Base-by-base conservation (phyloP, 352 stramenopile genomes). In the Albugo laibachii region DNA sequence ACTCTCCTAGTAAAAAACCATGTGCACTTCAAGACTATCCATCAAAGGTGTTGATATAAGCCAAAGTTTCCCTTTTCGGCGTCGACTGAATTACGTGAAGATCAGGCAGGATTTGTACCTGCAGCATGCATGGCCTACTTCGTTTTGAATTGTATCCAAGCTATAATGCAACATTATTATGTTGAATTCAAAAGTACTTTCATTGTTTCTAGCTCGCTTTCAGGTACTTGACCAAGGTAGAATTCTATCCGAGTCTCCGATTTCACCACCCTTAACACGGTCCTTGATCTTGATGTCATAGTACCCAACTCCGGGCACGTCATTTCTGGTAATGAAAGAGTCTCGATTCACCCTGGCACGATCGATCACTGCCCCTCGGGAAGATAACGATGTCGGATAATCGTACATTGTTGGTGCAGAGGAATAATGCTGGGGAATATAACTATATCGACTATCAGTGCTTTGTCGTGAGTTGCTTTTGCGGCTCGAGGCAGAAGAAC, bases 221-320 rank as follows among this genome's bases (percentile, higher is more conserved):
- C 24, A 31, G 24, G 24, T 31, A 31, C 8, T 80, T 35, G 62
- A 63, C 72, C 72, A 85, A 15, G 52, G 62, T 36, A 85, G 50
- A n/a, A 60, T 62, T 35, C 72, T 69, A 41, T 79, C 68, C 15
- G 72, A 80, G 58, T 85, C 72, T 11, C 72, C 72, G 24, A 85
- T 85, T 55, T 85, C 72, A 14, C 72, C 72, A 15, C 72, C 72
- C 50, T 75, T 75, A 11, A 85, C 70, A 27, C 69, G 60, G 53
- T 76, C 57, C 5, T 62, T 62, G 16, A 82, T 54, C 43, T 81
- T 68, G 39, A 85, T 70, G 47, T 85, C 70, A 57, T 85, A 85
- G 48, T 83, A 82, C 5, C 72, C 72, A 45, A 85, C 72, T 13
- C 72, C 72, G 4, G 72, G 72, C 39, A 64, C 80, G 45, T 80